Evolutionary conservation across 2,329 filamentous ascomycete genomes (phyloP).

Genomic region (Diplodia corticola): DNA sequence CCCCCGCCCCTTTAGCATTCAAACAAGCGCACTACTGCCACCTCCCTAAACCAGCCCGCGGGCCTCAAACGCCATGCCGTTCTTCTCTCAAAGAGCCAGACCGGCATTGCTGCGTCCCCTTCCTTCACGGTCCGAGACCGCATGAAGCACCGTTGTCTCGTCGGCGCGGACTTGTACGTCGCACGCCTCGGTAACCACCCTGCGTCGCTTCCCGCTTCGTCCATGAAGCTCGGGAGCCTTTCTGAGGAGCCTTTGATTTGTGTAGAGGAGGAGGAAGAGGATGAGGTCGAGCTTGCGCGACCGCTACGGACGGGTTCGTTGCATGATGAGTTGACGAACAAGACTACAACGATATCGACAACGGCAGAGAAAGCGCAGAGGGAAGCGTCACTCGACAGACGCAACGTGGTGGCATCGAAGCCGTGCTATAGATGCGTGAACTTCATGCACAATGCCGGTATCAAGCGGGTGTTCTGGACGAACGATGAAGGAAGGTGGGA

Average conservation of each 20-base stretch:
- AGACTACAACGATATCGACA: slow-evolving; percentile 16
- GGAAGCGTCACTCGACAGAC: background rate
- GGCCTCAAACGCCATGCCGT: background rate
- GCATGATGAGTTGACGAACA: slow-evolving; percentile 48
- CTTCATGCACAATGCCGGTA: slow-evolving; percentile 54
- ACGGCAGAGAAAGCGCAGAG: too few species aligned
- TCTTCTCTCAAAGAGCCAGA: background rate
- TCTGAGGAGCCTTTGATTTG: background rate
- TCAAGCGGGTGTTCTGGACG: slow-evolving; percentile 57
- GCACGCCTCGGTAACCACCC: slow-evolving; percentile 42
- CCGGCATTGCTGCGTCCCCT: slow-evolving; percentile 15
- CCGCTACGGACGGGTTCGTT: slow-evolving; percentile 37
- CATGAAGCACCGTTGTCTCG: slow-evolving; percentile 49
- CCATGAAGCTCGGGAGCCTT: background rate
- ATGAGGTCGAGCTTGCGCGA: background rate
- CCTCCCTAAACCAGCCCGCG: background rate
- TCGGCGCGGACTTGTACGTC: slow-evolving; percentile 55
- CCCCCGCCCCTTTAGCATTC: background rate
- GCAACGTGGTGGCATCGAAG: slow-evolving; percentile 42
- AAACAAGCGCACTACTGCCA: slow-evolving; percentile 20
- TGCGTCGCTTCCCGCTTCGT: background rate
- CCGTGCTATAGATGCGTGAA: slow-evolving; percentile 56
- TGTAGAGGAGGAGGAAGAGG: background rate
- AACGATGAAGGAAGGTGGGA: slow-evolving; percentile 52
- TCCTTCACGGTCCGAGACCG: slow-evolving; percentile 36